phyloP scores from a whole-genome alignment of 2,329 filamentous ascomycete genomes.

The Cytospora mali region DNA sequence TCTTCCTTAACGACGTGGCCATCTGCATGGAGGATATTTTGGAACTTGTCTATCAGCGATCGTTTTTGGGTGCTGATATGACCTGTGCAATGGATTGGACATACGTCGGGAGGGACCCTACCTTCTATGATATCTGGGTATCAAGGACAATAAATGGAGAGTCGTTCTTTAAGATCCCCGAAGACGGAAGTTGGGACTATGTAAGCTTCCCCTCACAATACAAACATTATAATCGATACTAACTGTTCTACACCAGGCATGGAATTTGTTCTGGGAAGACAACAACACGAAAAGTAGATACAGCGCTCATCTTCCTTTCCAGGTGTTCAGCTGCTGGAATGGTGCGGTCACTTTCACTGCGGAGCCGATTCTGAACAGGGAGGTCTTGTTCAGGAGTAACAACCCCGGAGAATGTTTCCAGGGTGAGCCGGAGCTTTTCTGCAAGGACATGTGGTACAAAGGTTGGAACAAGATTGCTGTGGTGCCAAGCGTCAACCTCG shows the following conservation, averaged over 20 bases:
- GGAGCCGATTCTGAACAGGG: conserved; percentile 46
- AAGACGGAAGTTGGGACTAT: conserved; percentile 50
- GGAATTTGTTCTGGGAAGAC: conserved; percentile 58
- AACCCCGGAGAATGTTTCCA: conserved; percentile 51
- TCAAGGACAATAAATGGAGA: conserved; percentile 55
- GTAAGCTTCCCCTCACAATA: not conserved
- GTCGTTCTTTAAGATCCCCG: conserved; percentile 56
- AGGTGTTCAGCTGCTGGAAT: conserved; percentile 66
- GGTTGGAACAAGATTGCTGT: conserved; percentile 57
- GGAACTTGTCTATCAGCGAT: conserved; percentile 55
- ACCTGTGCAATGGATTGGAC: conserved; percentile 63
- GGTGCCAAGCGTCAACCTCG: conserved; percentile 58
- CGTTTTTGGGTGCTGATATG: conserved; percentile 53
- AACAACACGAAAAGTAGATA: conserved; percentile 40
- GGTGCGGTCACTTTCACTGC: conserved; percentile 54
- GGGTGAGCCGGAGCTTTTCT: conserved; percentile 59
- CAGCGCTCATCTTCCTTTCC: conserved; percentile 49
- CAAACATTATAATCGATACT: no score
- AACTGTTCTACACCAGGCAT: conserved; percentile 35
- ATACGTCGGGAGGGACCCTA: conserved; percentile 45
- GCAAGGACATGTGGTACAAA: conserved; percentile 58
- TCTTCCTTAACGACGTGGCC: conserved; percentile 59
- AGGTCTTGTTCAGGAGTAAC: conserved; percentile 48
- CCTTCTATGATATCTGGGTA: conserved; percentile 62
- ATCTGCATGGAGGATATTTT: conserved; percentile 58